phyloP scores from a whole-genome alignment of 805 yeast genomes.

The Teunomyces kruisii region DNA sequence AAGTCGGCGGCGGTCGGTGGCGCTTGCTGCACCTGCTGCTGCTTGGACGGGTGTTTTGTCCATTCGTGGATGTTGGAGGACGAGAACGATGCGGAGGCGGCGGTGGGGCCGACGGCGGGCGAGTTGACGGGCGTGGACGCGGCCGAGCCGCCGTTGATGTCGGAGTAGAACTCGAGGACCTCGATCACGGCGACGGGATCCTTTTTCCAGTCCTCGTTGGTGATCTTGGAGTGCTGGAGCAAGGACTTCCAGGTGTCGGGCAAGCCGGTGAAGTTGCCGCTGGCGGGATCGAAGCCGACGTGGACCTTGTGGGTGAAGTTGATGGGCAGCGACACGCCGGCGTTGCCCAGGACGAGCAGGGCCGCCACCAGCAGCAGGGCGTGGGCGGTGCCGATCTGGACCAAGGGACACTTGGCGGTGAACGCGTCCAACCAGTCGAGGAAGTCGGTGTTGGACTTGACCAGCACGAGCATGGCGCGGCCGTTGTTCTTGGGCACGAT shows the following conservation, averaged over 20 bases:
- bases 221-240: constrained; percentile 57
- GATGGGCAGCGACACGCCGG: constrained; percentile 82
- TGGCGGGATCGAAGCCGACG: constrained; percentile 81
- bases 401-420: constrained; percentile 70
- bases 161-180: constrained; percentile 56
- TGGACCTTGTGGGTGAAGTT: constrained; percentile 94
- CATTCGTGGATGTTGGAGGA: constrained; percentile 39
- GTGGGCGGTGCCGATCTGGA: constrained; percentile 24
- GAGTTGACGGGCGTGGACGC: constrained; percentile 28
- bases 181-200: constrained; percentile 66
- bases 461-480: constrained; percentile 69
- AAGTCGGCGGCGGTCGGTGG: constrained; percentile 15
- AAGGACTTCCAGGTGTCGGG: constrained; percentile 59
- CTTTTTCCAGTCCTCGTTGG: constrained; percentile 60
- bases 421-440: constrained; percentile 91
- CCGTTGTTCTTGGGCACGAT: constrained; percentile 53
- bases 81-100: background rate
- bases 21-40: constrained; percentile 5
- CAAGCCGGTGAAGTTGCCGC: constrained; percentile 55
- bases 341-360: constrained; percentile 23
- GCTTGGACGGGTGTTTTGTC: constrained; percentile 32
- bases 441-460: constrained; percentile 76
- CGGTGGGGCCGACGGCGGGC: constrained; percentile 21
- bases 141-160: constrained; percentile 42
- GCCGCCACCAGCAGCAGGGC: constrained; percentile 3